Conservation (phyloP, 148 eudicot species). For the Polygonum maritimum region DNA sequence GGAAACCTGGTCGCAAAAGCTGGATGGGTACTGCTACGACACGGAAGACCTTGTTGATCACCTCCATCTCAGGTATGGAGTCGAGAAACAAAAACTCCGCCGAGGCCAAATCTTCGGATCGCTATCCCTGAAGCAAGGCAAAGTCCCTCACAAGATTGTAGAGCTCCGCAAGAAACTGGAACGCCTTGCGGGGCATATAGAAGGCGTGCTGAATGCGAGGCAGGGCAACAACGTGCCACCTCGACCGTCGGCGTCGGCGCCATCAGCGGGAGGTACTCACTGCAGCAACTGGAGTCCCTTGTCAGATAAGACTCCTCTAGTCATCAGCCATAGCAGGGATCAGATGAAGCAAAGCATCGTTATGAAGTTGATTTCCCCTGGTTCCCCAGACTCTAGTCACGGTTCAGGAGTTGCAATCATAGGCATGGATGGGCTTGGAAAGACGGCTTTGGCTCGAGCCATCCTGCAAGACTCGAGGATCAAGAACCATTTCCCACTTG, state of each 20-base stretch:
- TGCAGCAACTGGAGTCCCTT: not conserved
- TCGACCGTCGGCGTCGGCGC: not conserved
- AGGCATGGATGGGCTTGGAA: conserved; percentile 7
- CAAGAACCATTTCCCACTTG: not conserved
- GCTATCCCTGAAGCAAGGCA: too few relatives aligned
- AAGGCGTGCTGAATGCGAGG: not conserved
- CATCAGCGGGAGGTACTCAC: not conserved
- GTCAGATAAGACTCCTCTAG: not conserved
- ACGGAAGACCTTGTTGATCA: too few relatives aligned
- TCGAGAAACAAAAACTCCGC: too few relatives aligned
- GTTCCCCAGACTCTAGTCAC: not conserved
- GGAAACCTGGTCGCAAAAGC: too few relatives aligned
- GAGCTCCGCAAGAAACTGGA: too few relatives aligned
- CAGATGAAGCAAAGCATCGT: not conserved
- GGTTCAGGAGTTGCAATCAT: not conserved
- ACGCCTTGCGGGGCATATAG: not conserved
- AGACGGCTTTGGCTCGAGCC: not conserved
- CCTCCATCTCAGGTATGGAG: too few relatives aligned
- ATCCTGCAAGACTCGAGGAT: not conserved
- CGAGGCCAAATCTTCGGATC: too few relatives aligned
- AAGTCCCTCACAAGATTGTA: too few relatives aligned
- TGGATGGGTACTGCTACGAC: too few relatives aligned
- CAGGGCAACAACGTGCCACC: not conserved
- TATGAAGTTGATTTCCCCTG: not conserved
- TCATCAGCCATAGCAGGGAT: not conserved